Base-by-base conservation (phyloP, 106 monocot genomes). In the Xerophyta viscosa region DNA sequence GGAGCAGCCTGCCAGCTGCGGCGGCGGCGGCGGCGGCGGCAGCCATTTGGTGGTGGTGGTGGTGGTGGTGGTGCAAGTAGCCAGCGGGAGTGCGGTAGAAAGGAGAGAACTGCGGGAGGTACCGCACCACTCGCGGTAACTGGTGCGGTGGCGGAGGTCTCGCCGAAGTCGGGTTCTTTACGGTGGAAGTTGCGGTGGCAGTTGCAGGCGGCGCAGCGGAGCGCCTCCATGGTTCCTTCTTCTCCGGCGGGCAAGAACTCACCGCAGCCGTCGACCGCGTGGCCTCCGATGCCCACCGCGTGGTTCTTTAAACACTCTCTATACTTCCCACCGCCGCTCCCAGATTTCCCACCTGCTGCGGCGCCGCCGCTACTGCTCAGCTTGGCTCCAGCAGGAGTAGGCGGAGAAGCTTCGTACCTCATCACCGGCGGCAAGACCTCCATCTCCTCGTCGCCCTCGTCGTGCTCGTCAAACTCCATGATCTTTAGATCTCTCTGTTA, bases 161-260 rank as follows among this genome's bases (percentile, higher is more conserved):
- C 14, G 39, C 24, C 23, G n/a, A n/a, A n/a, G 23, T 58, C 79
- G 11, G 48, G 0, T 24, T 93, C 92, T 66, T 71, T 87, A 31
- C 87, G 92, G 80, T 93, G 92, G 80, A 93, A 93, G 58, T 87
- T 93, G 41, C 92, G 92, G 77, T 92, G 92, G 67, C 92, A 92
- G 66, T 54, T 72, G 68, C 92, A 92, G 37, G 92, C 92, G 24
- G 92, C 92, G 66, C 92, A 92, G 48, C 77, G 87, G 31, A 92
- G 87, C 24, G 74, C 79, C 56, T 92, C 87, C 3, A 87, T 68
- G 2, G 83, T 76, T 30, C 87, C 87, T 5, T 87, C 92, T 48
- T 76, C 82, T 11, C 87, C 92, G 0, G 83, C 83, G 1, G 92
- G 55, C 63, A 92, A 54, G 68, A 92, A 92, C 83, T 92, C 92